Base-by-base conservation (phyloP, 306 rosid genomes). In the Sphenostylis stenocarpa region DNA sequence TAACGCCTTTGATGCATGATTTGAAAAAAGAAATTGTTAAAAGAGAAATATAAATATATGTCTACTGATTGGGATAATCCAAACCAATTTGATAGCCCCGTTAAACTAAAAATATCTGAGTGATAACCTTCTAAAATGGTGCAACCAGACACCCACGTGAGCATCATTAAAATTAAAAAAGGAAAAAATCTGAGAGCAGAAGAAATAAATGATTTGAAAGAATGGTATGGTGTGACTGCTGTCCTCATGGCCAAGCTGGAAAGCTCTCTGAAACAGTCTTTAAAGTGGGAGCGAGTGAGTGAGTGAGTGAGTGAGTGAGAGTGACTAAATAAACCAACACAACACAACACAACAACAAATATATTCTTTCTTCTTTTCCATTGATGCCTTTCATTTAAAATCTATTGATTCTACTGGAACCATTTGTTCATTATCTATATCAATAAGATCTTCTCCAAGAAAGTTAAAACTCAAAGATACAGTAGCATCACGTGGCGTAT, bases 401-500 rank as follows among this genome's bases (percentile, higher is more conserved):
- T n/a, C n/a, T n/a, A n/a, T n/a, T n/a, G n/a, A n/a, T n/a, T n/a
- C n/a, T n/a, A n/a, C n/a, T n/a, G n/a, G n/a, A n/a, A n/a, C n/a
- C n/a, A n/a, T n/a, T n/a, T n/a, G n/a, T n/a, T 39, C 45, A 41
- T 17, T 45, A 45, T 45, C 51, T 45, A 45, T 45, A 45, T 45
- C 19, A 45, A 3, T 14, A 45, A 14, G 14, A 41, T 11, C 16
- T 33, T 33, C 38, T 11, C 16, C 47, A 45, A 45, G 60, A 79
- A 60, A 64, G 60, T 55, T 77, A 57, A 66, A 75, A 62, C 20
- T 48, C 26, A 64, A 31, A 83, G 21, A 26, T 57, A 65, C 64
- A 55, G 62, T 71, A 82, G n/a, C 20, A 78, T 70, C 96, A 88
- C 86, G 86, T 88, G 96, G 87, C 76, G 52, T 24, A 69, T 82